Evolutionary conservation across 495 filamentous ascomycete species (phyloP), one percentile per base, ranked within the genome.

Genomic region (Lasiosphaeria hispida): DNA sequence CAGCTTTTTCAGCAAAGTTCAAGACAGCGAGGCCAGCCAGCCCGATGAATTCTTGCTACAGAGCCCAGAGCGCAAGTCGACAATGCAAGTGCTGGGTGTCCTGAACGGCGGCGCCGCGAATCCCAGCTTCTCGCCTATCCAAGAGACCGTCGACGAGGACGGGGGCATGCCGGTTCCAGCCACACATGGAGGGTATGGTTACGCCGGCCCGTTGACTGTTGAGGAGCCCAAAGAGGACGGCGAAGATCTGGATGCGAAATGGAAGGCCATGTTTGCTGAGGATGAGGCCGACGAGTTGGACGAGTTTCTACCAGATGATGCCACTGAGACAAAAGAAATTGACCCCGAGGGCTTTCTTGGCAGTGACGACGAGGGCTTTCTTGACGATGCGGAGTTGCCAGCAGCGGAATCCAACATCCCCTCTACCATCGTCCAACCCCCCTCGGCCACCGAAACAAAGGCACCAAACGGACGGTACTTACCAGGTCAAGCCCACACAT

Each of bases 241-340:
- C 1, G 63, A 69, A 33, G 87, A 94, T 62, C 71, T 94, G 7
- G 87, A 88, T 45, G 88, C 87, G 2, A 83, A 86, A 60, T 97
- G 94, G 94, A 78, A 91, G 63, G 89, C 86, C 42, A 88, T 89
- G 57, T 78, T 97, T 62, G 88, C 74, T 35, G 87, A 85, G 40
- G 23, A 30, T 30, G 92, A 94, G 62, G 90, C 93, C 53, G 77
- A 92, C 41, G 81, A 87, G 47, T 30, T 30, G 23, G 88, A 88
- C 44, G 81, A 85, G 6, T 83, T 86, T 52, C 64, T 77, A 13
- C 64, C 70, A 10, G 67, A 77, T 13, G 75, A 77, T 11, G 61
- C 69, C 2, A 55, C 61, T 23, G 55, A 65, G n/a, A 61, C 67
- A 7, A 75, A 76, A 47, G 71, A 76, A 53, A 56, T 79, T 4